Evolutionary conservation across 306 rosid genomes (phyloP).

Genomic region (Canavalia gladiata): DNA sequence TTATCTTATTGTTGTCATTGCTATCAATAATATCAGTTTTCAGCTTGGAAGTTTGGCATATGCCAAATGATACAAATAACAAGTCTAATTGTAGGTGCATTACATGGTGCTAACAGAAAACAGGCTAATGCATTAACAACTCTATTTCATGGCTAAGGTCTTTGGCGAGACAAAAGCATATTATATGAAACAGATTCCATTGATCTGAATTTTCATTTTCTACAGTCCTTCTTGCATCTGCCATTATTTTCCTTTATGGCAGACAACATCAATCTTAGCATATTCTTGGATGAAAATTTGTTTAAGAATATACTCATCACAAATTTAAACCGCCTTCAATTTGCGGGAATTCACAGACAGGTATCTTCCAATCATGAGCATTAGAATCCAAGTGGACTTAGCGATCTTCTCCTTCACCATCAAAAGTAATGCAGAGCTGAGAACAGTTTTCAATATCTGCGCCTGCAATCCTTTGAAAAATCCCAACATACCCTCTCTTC

Average conservation of each 20-base stretch:
- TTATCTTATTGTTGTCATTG: constrained; percentile 42
- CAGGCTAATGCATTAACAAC: constrained; percentile 9
- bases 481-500: constrained; percentile 82
- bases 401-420: constrained; percentile 96
- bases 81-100: constrained; percentile 34
- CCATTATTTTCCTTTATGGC: constrained; percentile 33
- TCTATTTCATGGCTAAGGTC: constrained; percentile 17
- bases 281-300: constrained; percentile 37
- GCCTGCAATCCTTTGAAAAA: constrained; percentile 94
- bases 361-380: constrained; percentile 70
- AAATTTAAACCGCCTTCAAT: constrained; percentile 63
- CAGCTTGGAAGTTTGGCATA: constrained; percentile 24
- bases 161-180: constrained; percentile 5
- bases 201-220: constrained; percentile 31
- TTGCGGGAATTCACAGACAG: constrained; percentile 58
- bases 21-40: constrained; percentile 38
- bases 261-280: constrained; percentile 43
- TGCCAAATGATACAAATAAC: constrained; percentile 27
- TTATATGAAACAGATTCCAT: constrained; percentile 20
- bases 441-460: constrained; percentile 91
- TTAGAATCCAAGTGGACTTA: constrained; percentile 77
- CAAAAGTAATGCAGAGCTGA: constrained; percentile 87
- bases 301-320: constrained; percentile 9
- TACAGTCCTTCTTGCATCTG: constrained; percentile 40
- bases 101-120: constrained; percentile 31